Evolutionary conservation across 192 early-diverging fungal species (phyloP).

Genomic region (Dissophora globulifera): DNA sequence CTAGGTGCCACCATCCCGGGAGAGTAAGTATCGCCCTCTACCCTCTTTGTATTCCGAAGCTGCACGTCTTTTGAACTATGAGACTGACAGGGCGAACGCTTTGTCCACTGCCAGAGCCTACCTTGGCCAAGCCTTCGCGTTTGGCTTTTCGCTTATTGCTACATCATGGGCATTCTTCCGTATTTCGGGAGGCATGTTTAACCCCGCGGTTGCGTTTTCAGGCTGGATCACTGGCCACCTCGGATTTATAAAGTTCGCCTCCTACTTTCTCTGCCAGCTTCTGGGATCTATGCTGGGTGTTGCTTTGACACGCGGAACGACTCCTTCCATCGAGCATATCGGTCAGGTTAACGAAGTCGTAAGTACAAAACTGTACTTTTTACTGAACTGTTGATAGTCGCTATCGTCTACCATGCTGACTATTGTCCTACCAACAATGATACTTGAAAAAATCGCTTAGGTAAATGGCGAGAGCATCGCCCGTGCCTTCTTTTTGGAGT

Average conservation of each 20-base stretch:
- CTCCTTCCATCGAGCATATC: constrained; percentile 7
- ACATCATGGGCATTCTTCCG: constrained; percentile 59
- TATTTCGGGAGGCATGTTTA: constrained; percentile 70
- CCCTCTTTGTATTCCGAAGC: background rate
- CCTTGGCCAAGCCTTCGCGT: constrained; percentile 52
- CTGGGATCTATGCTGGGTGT: constrained; percentile 67
- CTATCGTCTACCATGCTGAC: background rate
- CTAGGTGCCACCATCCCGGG: background rate
- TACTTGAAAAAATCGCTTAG: constrained; percentile 7
- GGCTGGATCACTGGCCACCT: constrained; percentile 66
- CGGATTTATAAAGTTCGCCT: constrained; percentile 40
- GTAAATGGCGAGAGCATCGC: constrained; percentile 18
- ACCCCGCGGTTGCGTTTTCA: constrained; percentile 72
- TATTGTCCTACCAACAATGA: background rate
- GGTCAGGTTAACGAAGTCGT: constrained; percentile 25
- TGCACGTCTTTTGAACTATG: too few relatives aligned
- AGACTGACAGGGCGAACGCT: background rate
- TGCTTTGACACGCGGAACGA: constrained; percentile 33
- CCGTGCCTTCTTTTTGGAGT: constrained; percentile 49
- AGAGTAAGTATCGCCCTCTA: constrained; percentile 13
- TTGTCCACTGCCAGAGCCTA: background rate
- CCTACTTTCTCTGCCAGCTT: constrained; percentile 69
- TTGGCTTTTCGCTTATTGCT: constrained; percentile 59
- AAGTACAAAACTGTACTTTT: background rate
- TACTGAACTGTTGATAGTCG: background rate